Percentiles rank a stretch among this genome's conserved stretches.
Conservation (phyloP, 345 rosid species). For the Euclidium syriacum region DNA sequence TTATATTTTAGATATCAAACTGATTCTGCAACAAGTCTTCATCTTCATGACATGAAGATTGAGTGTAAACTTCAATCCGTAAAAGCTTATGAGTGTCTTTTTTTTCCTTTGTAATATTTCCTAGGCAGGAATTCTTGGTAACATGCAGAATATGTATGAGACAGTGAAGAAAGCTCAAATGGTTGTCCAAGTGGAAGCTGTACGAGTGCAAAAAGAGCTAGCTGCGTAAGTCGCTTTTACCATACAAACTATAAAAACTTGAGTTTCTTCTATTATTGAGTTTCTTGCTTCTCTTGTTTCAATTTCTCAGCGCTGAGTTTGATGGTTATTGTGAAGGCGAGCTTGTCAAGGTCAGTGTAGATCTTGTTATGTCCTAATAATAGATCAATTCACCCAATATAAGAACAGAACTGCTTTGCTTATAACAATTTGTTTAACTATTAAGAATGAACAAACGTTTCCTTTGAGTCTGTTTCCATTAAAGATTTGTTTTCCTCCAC, state of each 20-base stretch:
- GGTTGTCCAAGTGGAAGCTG: constrained; percentile 98
- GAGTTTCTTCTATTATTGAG: constrained; percentile 11
- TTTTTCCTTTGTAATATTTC: constrained; percentile 13
- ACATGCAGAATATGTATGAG: constrained; percentile 87
- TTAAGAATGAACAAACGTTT: no score
- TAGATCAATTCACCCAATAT: not conserved
- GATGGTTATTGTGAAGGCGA: constrained; percentile 98
- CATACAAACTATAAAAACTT: not conserved
- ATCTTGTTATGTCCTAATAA: not conserved
- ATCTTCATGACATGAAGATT: no score
- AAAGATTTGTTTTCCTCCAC: not conserved
- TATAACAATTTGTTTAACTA: no score
- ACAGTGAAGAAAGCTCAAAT: constrained; percentile 96
- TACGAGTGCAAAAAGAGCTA: constrained; percentile 83
- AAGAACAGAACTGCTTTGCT: not conserved
- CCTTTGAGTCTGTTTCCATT: not conserved
- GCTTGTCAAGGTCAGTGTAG: constrained; percentile 62
- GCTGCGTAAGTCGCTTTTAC: constrained; percentile 52
- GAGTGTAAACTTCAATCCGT: no score
- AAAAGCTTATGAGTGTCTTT: not conserved
- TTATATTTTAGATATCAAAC: not conserved
- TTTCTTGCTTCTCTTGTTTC: constrained; percentile 14
- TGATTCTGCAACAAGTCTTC: not conserved
- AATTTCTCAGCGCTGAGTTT: constrained; percentile 69
- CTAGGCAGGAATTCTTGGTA: constrained; percentile 88